Evolutionary conservation across 2,329 filamentous ascomycete species (phyloP).

Genomic region (Trichoderma pleuroti): DNA sequence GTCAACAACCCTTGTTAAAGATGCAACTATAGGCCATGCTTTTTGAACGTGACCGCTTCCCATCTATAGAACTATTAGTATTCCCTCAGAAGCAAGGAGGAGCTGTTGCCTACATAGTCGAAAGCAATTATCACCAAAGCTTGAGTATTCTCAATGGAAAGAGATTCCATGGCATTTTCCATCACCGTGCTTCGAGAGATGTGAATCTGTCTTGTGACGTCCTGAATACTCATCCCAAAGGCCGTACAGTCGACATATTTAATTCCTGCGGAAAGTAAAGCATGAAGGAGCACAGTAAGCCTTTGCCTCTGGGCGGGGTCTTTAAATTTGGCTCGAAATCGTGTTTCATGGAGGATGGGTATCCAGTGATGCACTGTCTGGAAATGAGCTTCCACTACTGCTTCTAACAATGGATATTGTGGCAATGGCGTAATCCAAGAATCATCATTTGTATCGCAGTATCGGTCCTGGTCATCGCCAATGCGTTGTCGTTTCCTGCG

Average conservation of each 20-base stretch:
- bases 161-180: neutral
- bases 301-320: neutral
- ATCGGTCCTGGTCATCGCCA: neutral
- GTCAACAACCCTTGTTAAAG: conserved; percentile 31
- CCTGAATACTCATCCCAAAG: conserved; percentile 1
- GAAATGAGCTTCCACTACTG: conserved; percentile 16
- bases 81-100: neutral
- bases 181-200: conserved; percentile 7
- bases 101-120: neutral
- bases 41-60: neutral
- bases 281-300: neutral
- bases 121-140: neutral
- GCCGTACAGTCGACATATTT: conserved; percentile 11
- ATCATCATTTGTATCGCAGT: neutral
- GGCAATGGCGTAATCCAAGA: neutral
- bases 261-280: conserved; percentile 1
- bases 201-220: conserved; percentile 6
- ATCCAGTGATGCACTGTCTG: conserved; percentile 17
- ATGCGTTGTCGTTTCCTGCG: neutral
- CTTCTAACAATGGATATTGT: neutral
- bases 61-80: neutral
- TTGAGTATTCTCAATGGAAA: neutral
- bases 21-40: conserved; percentile 11
- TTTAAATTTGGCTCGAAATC: conserved; percentile 9
- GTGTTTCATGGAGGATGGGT: conserved; percentile 14